These are phyloP conservation scores for Sclerotinia trifoliorum DNA, from an alignment of 2,329 filamentous ascomycete species.

Conservation along the genomic window DNA sequence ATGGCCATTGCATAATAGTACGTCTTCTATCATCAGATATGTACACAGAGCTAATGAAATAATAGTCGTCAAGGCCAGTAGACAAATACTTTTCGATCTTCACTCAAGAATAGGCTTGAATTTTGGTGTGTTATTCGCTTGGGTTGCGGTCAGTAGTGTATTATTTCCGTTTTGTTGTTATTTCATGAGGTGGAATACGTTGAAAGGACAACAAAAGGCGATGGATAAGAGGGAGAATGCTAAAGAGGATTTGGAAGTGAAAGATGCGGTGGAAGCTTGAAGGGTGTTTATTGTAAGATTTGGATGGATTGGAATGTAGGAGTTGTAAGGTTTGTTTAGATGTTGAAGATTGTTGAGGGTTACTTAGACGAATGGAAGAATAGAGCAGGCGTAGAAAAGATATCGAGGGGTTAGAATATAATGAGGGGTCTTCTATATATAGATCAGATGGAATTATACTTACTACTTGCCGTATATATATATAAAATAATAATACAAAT, in stretches of 20 bases:
- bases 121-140: slow-evolving; percentile 59
- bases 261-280: background rate
- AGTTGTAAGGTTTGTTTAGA: background rate
- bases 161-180: slow-evolving; percentile 53
- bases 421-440: background rate
- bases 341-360: background rate
- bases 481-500: background rate
- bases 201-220: slow-evolving; percentile 28
- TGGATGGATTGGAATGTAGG: background rate
- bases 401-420: no score
- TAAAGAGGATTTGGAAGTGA: background rate
- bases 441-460: background rate
- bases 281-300: background rate
- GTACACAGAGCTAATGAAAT: slow-evolving; percentile 1
- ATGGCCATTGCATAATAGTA: slow-evolving; percentile 61
- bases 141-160: slow-evolving; percentile 52
- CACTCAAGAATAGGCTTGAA: slow-evolving; percentile 58
- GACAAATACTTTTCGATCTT: slow-evolving; percentile 60
- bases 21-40: slow-evolving; percentile 26
- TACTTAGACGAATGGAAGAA: no score
- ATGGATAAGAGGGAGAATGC: slow-evolving; percentile 4
- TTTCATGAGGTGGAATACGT: slow-evolving; percentile 46
- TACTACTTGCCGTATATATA: background rate
- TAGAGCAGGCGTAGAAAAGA: no score
- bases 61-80: slow-evolving; percentile 54